Conservation (phyloP, 371 early-diverging fungal genomes). For the Syncephalastrum monosporum region DNA sequence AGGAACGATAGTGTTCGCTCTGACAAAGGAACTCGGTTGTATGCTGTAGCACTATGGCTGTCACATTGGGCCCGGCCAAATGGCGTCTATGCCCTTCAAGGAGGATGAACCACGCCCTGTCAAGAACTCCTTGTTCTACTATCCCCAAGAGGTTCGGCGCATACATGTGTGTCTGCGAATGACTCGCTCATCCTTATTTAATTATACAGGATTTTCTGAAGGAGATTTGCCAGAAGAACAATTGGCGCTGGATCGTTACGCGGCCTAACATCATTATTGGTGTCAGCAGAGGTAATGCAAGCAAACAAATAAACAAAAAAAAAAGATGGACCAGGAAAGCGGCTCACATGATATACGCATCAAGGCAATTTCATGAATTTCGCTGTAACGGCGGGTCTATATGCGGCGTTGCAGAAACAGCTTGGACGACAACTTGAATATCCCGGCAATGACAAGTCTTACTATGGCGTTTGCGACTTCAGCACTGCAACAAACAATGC, state of each 20-base stretch:
- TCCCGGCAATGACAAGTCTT: conserved; percentile 10
- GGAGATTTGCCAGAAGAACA: not conserved
- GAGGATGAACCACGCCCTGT: conserved; percentile 9
- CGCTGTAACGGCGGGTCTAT: conserved; percentile 8
- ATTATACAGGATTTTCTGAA: conserved; percentile 4
- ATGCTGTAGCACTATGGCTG: conserved; percentile 9
- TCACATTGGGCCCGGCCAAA: conserved; percentile 4
- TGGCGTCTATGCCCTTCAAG: conserved; percentile 6
- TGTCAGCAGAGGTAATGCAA: conserved; percentile 8
- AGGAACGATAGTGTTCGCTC: not conserved
- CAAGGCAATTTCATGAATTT: conserved; percentile 15
- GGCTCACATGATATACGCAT: not conserved
- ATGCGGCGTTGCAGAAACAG: conserved; percentile 15
- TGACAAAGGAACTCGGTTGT: not conserved
- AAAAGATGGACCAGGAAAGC: not conserved
- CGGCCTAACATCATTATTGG: conserved; percentile 16
- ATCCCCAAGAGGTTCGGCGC: conserved; percentile 5
- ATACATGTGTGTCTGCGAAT: too few relatives aligned
- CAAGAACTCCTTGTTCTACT: conserved; percentile 11
- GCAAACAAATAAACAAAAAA: not conserved
- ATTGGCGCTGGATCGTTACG: conserved; percentile 15
- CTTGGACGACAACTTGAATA: conserved; percentile 3
- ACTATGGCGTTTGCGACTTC: conserved; percentile 3
- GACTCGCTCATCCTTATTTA: too few relatives aligned
- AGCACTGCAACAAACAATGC: conserved; percentile 16